These are phyloP conservation scores for Parathielavia hyrcaniae DNA, from an alignment of 495 filamentous ascomycete species.

Conservation along the genomic window DNA sequence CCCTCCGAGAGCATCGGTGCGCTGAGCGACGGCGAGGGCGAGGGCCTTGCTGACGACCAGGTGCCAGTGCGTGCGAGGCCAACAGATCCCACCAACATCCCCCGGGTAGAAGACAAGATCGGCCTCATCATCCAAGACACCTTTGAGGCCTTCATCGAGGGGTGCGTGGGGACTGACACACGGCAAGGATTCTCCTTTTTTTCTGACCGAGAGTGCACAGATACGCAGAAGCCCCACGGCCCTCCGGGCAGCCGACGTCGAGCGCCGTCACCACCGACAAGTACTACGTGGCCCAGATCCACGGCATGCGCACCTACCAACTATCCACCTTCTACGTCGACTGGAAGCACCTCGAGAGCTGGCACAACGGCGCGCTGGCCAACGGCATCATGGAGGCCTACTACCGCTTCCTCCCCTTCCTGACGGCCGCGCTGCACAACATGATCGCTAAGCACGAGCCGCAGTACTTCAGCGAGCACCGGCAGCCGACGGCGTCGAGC, in stretches of 20 bases:
- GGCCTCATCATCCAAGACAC: constrained; percentile 77
- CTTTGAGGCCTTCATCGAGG: constrained; percentile 85
- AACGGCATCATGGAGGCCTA: constrained; percentile 81
- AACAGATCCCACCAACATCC: constrained; percentile 57
- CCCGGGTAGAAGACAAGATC: constrained; percentile 78
- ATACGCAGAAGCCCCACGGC: constrained; percentile 67
- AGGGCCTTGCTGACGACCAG: constrained; percentile 54
- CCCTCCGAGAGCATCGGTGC: constrained; percentile 61
- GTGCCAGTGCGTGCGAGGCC: constrained; percentile 50
- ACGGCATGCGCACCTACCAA: constrained; percentile 74
- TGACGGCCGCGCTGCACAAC: constrained; percentile 83
- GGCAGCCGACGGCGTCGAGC: constrained; percentile 61
- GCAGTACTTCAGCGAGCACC: constrained; percentile 84
- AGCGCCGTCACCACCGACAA: constrained; percentile 73
- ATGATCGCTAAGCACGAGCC: constrained; percentile 92
- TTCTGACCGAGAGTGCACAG: constrained; percentile 33
- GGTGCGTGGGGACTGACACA: constrained; percentile 43
- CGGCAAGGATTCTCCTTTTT: too few species aligned
- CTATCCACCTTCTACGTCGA: constrained; percentile 98
- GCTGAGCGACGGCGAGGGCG: constrained; percentile 56
- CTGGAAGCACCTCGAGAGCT: constrained; percentile 73
- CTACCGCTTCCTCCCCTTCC: constrained; percentile 91
- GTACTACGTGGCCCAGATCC: constrained; percentile 95
- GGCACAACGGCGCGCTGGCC: constrained; percentile 67
- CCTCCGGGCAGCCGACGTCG: constrained; percentile 67